Percentiles rank a stretch among this genome's conserved stretches.
Evolutionary conservation across 352 stramenopile genomes (phyloP).

Genomic region (Pythium vanterpoolii): DNA sequence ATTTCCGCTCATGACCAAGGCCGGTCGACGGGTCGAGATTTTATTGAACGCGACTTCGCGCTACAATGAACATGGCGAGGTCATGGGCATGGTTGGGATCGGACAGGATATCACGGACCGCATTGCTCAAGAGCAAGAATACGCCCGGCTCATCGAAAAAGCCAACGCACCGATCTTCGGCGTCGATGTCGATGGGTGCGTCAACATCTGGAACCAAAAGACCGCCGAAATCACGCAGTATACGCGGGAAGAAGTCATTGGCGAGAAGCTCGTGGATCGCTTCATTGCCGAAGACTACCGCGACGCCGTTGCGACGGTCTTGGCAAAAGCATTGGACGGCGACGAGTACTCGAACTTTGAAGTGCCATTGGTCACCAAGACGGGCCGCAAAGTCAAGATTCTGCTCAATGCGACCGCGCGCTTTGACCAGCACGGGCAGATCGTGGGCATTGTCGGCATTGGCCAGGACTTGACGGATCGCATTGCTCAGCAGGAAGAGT

Average conservation of each 20-base stretch:
- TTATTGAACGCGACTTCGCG: conserved; percentile 82
- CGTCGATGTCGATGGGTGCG: conserved; percentile 82
- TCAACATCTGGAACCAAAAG: conserved; percentile 93
- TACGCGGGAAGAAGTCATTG: conserved; percentile 52
- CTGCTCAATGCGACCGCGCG: conserved; percentile 67
- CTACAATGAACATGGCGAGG: conserved; percentile 79
- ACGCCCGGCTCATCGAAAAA: conserved; percentile 88
- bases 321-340: conserved; percentile 46
- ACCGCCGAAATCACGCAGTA: conserved; percentile 86
- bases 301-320: conserved; percentile 37
- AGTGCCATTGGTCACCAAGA: conserved; percentile 73
- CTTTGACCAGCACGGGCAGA: conserved; percentile 54
- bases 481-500: conserved; percentile 56
- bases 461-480: conserved; percentile 61
- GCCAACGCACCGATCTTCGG: conserved; percentile 90
- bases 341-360: conserved; percentile 66
- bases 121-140: conserved; percentile 86
- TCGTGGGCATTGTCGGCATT: conserved; percentile 65
- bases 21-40: conserved; percentile 73
- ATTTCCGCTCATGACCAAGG: conserved; percentile 83
- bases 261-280: conserved; percentile 52
- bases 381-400: conserved; percentile 63
- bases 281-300: conserved; percentile 58
- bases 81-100: conserved; percentile 85
- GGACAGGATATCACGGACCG: conserved; percentile 84